Base-by-base conservation (phyloP, 1,284 basidiomycete genomes). In the Rhodotorula sp. region DNA sequence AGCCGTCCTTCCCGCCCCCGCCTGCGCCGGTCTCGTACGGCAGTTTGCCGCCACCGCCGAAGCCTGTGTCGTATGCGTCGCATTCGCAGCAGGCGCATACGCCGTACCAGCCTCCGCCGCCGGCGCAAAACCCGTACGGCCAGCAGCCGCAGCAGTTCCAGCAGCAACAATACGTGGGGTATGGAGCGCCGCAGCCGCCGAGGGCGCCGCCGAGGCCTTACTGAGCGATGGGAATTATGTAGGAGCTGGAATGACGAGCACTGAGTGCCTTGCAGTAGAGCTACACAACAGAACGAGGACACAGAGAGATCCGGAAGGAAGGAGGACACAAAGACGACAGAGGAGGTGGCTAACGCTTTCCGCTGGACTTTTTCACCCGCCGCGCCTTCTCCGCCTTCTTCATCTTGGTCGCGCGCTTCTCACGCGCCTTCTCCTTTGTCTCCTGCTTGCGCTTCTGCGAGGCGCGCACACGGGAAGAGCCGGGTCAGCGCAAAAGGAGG, bases 311-410 rank as follows among this genome's bases (percentile, higher is more conserved):
- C 10, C 15, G 17, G 29, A 27, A 22, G 13, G 29, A 32, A 32
- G 15, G 8, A 50, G 25, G 21, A 21, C 12, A 19, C 10, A 29
- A 7, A 32, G 51, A 53, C 48, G 9, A 48, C 27, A 1, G 51
- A 29, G n/a, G n/a, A 10, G 9, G 25, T 13, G 8, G 13, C 34
- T n/a, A 53, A 2, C 61, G 61, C 72, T 80, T 80, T 19, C 79
- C 79, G 21, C 69, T 74, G 17, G 71, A 67, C 63, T 80, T 79
- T 82, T 92, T 96, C 76, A 97, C 86, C 75, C 87, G 86, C 61
- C 88, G 86, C 83, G 91, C 91, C 85, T 97, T 97, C 82, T 95
- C 92, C 53, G 89, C 87, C 82, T 97, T 97, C 64, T 92, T 91
- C 85, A 97, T 93, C 84, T 97, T 97, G 76, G 87, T 85, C 82